Conservation (phyloP, 495 filamentous ascomycete species). For the Aspergillus egyptiacus region DNA sequence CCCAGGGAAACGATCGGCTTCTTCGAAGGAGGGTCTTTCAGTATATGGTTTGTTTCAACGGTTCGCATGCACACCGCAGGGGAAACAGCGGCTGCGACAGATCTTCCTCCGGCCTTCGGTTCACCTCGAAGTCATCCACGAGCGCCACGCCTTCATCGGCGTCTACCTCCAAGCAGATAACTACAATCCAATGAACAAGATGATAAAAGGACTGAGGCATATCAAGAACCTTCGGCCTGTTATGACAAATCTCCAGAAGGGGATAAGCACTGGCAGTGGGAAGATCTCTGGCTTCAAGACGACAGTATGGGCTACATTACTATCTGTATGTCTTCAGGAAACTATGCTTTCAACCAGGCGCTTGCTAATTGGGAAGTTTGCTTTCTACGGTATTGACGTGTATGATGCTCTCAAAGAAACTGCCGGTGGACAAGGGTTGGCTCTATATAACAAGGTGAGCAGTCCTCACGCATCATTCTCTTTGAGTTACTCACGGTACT, state of each 20-base stretch:
- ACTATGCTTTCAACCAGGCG: not conserved
- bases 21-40: slow-evolving; percentile 83
- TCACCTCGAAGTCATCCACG: slow-evolving; percentile 59
- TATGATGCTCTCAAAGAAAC: slow-evolving; percentile 59
- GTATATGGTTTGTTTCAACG: slow-evolving; percentile 77
- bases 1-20: slow-evolving; percentile 57
- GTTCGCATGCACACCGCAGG: slow-evolving; percentile 76
- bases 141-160: slow-evolving; percentile 65
- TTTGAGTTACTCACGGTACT: slow-evolving; percentile 9
- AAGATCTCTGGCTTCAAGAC: slow-evolving; percentile 53
- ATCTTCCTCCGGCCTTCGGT: slow-evolving; percentile 80
- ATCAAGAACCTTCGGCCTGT: slow-evolving; percentile 74
- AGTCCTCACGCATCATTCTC: not conserved
- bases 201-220: slow-evolving; percentile 60
- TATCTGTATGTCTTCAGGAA: slow-evolving; percentile 34
- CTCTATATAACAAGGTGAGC: slow-evolving; percentile 54
- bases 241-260: slow-evolving; percentile 68
- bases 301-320: slow-evolving; percentile 65
- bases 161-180: slow-evolving; percentile 70
- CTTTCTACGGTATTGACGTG: slow-evolving; percentile 62
- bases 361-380: slow-evolving; percentile 46
- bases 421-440: slow-evolving; percentile 46
- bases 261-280: slow-evolving; percentile 58
- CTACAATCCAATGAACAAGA: slow-evolving; percentile 42
- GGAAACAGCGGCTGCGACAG: slow-evolving; percentile 67